These are phyloP conservation scores for Hypoxylon sp. DNA, from an alignment of 2,329 filamentous ascomycete genomes.

Conservation along the genomic window DNA sequence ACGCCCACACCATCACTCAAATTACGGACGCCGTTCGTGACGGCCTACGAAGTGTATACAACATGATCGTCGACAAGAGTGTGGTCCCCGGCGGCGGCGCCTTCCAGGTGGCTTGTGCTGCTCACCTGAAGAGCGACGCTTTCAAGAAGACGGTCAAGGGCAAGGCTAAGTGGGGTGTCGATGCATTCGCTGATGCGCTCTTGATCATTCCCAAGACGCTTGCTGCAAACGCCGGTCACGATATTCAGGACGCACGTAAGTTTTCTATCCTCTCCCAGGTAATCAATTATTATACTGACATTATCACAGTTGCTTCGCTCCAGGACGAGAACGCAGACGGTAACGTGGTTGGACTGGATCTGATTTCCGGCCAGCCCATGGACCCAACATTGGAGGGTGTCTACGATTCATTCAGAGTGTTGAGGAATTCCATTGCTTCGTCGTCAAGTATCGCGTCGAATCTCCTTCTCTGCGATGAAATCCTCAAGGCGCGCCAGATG, in stretches of 20 bases:
- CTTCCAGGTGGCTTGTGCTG: conserved; percentile 94
- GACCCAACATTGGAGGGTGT: conserved; percentile 93
- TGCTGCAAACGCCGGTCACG: conserved; percentile 94
- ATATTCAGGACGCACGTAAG: conserved; percentile 95
- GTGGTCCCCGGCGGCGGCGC: conserved; percentile 95
- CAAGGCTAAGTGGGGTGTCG: conserved; percentile 96
- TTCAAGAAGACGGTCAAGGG: conserved; percentile 95
- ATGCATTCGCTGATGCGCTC: conserved; percentile 94
- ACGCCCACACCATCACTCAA: conserved; percentile 95
- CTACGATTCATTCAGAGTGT: conserved; percentile 94
- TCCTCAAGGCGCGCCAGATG: conserved; percentile 99
- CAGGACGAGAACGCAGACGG: conserved; percentile 90
- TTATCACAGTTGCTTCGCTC: conserved; percentile 79
- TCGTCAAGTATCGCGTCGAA: conserved; percentile 97
- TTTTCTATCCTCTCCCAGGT: conserved; percentile 47
- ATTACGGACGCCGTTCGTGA: conserved; percentile 97
- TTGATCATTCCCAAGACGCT: conserved; percentile 97
- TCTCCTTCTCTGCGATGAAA: conserved; percentile 93
- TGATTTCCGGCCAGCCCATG: conserved; percentile 92
- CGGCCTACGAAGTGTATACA: conserved; percentile 95
- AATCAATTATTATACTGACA: conserved; percentile 25
- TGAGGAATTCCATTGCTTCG: conserved; percentile 93
- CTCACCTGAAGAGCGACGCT: conserved; percentile 86
- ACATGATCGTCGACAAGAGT: conserved; percentile 98
- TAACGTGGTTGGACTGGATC: conserved; percentile 86